Evolutionary conservation across 1,284 basidiomycete genomes (phyloP).

Genomic region (Sphagnurus paluster): DNA sequence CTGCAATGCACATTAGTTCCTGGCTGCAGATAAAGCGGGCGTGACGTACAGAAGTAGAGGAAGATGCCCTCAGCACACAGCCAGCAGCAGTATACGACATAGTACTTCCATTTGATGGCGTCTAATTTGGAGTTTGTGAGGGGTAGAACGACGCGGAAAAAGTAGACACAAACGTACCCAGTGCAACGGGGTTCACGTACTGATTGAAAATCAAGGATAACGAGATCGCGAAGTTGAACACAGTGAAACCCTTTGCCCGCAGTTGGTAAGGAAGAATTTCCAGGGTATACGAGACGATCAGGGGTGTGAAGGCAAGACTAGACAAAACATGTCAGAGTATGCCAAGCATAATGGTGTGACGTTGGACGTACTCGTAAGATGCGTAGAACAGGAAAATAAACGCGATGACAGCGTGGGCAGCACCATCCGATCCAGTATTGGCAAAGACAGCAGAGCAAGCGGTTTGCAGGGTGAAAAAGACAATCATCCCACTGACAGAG

Average conservation of each 20-base stretch:
- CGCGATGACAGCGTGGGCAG: conserved; percentile 69
- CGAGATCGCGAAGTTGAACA: conserved; percentile 70
- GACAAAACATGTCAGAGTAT: conserved; percentile 2
- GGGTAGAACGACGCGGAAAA: neutral
- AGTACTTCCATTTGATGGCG: conserved; percentile 65
- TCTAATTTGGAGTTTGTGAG: conserved; percentile 17
- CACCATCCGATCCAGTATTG: conserved; percentile 37
- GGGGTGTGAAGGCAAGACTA: conserved; percentile 71
- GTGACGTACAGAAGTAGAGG: conserved; percentile 53
- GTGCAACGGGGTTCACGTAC: conserved; percentile 77
- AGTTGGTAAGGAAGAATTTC: conserved; percentile 73
- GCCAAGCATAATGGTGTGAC: neutral
- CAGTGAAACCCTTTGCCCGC: conserved; percentile 77
- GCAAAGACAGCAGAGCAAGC: conserved; percentile 66
- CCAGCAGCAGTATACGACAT: conserved; percentile 70
- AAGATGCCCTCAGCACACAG: conserved; percentile 62
- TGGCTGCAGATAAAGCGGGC: neutral
- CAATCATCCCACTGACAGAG: conserved; percentile 64
- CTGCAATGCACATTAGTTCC: conserved; percentile 19
- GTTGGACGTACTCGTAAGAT: conserved; percentile 55
- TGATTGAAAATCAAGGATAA: conserved; percentile 77
- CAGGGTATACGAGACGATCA: conserved; percentile 74
- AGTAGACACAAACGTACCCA: conserved; percentile 25
- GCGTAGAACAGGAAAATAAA: conserved; percentile 80
- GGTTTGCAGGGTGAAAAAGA: conserved; percentile 74